These are phyloP conservation scores for Arxiozyma heterogenica DNA, from an alignment of 1,139 yeast genomes.

Conservation along the genomic window DNA sequence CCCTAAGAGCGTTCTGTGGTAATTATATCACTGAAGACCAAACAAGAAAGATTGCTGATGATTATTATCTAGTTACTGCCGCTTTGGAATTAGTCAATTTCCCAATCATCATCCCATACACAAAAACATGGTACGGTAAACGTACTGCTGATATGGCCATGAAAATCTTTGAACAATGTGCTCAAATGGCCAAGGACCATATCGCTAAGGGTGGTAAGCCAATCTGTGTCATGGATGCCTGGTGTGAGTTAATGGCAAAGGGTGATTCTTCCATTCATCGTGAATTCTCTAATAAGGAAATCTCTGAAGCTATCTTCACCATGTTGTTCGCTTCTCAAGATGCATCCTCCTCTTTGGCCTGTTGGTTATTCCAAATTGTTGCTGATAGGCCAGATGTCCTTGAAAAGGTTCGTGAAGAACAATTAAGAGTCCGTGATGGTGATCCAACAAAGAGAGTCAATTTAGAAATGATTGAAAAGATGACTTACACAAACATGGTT, in stretches of 20 bases:
- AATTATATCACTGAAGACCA: constrained; percentile 87
- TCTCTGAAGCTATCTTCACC: constrained; percentile 92
- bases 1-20: constrained; percentile 91
- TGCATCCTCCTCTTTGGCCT: constrained; percentile 94
- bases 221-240: constrained; percentile 86
- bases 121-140: constrained; percentile 97
- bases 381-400: constrained; percentile 92
- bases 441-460: constrained; percentile 55
- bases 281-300: constrained; percentile 81
- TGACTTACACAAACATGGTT: constrained; percentile 82
- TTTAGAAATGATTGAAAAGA: constrained; percentile 68
- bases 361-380: constrained; percentile 94
- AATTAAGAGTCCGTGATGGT: constrained; percentile 68
- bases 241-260: constrained; percentile 79
- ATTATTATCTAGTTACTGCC: constrained; percentile 82
- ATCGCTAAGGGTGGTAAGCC: constrained; percentile 74
- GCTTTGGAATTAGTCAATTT: constrained; percentile 95
- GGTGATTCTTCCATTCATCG: constrained; percentile 64
- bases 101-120: constrained; percentile 90
- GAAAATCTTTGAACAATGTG: constrained; percentile 82
- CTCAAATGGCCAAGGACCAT: constrained; percentile 72
- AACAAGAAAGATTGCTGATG: constrained; percentile 78
- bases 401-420: constrained; percentile 82
- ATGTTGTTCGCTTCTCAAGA: constrained; percentile 96
- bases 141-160: constrained; percentile 87